Evolutionary conservation across 2,329 filamentous ascomycete genomes (phyloP).

Genomic region (Pestalotiopsis sp.): DNA sequence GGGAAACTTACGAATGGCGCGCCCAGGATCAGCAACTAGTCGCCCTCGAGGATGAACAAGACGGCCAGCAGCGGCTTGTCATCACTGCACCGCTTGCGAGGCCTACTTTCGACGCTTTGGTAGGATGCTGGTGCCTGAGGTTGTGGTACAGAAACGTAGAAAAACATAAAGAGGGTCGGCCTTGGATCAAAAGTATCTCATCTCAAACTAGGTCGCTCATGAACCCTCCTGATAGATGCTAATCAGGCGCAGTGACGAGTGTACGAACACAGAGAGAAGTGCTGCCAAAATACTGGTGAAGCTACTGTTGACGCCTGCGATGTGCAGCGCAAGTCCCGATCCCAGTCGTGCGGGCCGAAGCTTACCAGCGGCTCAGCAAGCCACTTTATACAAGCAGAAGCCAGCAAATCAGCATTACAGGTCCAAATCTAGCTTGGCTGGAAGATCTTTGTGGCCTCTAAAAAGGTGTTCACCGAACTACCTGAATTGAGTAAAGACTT

Average conservation of each 20-base stretch:
- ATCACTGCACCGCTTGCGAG: conserved; percentile 21
- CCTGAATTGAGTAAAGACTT: too few relatives aligned
- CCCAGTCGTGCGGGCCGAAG: too few relatives aligned
- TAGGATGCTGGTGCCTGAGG: conserved; percentile 25
- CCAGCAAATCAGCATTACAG: too few relatives aligned
- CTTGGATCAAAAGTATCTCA: conserved; percentile 1
- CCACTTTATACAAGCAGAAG: too few relatives aligned
- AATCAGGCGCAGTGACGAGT: not conserved
- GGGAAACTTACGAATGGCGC: conserved; percentile 24
- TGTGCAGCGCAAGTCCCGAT: not conserved
- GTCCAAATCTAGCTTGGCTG: too few relatives aligned
- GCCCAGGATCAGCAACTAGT: conserved; percentile 19
- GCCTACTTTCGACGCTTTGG: conserved; percentile 23
- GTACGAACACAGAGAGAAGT: not conserved
- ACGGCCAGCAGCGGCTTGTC: conserved; percentile 18
- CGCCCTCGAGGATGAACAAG: conserved; percentile 25
- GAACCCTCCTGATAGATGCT: too few relatives aligned
- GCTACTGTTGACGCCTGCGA: not conserved
- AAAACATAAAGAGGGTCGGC: not conserved
- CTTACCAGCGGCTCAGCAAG: too few relatives aligned
- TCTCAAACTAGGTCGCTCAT: not conserved
- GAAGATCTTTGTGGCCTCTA: too few relatives aligned
- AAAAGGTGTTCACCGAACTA: too few relatives aligned
- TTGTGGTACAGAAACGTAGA: conserved; percentile 22
- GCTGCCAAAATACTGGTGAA: not conserved